phyloP scores from a whole-genome alignment of 2,329 filamentous ascomycete genomes.

The Calonectria pteridis region DNA sequence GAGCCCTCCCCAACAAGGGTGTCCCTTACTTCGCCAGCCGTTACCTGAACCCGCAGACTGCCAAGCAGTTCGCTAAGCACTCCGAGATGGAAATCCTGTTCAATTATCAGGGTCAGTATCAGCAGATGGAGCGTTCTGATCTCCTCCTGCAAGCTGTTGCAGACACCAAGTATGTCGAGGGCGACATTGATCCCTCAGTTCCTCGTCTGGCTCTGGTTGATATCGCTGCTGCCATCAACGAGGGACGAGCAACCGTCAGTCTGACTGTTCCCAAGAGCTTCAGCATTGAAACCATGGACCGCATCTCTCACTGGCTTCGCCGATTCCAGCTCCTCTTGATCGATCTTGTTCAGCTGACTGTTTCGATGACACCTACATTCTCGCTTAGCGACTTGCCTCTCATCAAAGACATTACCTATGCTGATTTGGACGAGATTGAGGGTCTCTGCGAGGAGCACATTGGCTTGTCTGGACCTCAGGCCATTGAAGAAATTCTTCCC shows the following conservation, averaged over 20 bases:
- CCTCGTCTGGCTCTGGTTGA: conserved; percentile 2
- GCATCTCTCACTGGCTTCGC: background rate
- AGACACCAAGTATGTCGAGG: background rate
- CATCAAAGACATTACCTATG: background rate
- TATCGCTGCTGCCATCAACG: background rate
- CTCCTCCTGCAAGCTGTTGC: background rate
- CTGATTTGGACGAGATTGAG: background rate
- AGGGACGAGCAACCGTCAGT: background rate
- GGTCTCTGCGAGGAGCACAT: background rate
- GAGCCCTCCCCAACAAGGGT: conserved; percentile 28
- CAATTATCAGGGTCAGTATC: conserved; percentile 3
- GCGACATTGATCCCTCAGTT: background rate
- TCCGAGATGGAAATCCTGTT: background rate
- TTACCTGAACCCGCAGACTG: background rate
- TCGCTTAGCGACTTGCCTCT: background rate
- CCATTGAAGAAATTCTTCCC: conserved; percentile 48
- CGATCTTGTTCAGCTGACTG: background rate
- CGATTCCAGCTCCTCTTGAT: background rate
- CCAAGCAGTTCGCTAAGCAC: background rate
- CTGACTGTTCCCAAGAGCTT: conserved; percentile 8
- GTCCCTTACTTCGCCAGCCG: conserved; percentile 38
- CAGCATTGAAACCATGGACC: background rate
- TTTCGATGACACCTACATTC: background rate
- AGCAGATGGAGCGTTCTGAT: conserved; percentile 4
- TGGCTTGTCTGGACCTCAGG: background rate